A percentile compares a stretch with the other conserved stretches of the same genome.
Evolutionary conservation across 306 rosid genomes (phyloP).

Genomic region (Hylodesmum podocarpum): DNA sequence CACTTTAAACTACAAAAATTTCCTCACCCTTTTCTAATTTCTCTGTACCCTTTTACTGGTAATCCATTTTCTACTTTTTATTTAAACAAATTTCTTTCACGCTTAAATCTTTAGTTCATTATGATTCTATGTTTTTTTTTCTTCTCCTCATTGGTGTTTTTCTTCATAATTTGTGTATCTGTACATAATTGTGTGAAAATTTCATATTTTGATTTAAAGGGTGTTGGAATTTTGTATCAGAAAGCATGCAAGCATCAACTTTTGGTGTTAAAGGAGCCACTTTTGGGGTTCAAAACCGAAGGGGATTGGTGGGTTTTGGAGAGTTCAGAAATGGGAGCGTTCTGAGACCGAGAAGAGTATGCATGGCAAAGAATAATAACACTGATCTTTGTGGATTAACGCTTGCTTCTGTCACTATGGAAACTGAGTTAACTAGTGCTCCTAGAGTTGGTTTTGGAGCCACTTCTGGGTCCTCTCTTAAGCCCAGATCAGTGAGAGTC

Average conservation of each 20-base stretch:
- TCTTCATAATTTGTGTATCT: background rate
- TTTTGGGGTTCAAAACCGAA: constrained; percentile 54
- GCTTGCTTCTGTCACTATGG: constrained; percentile 48
- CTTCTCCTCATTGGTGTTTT: background rate
- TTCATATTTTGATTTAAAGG: constrained; percentile 33
- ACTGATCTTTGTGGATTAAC: constrained; percentile 42
- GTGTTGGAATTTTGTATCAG: constrained; percentile 32
- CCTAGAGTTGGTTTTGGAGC: constrained; percentile 44
- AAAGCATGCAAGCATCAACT: constrained; percentile 71
- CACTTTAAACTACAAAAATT: background rate
- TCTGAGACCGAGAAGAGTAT: constrained; percentile 36
- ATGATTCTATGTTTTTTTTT: background rate
- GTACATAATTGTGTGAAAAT: background rate
- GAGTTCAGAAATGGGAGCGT: constrained; percentile 42
- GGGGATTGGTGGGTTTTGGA: constrained; percentile 38
- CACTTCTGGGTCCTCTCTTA: constrained; percentile 49
- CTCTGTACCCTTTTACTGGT: background rate
- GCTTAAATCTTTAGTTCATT: background rate
- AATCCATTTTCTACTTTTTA: background rate
- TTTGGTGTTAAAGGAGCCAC: constrained; percentile 43
- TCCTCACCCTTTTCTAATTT: constrained; percentile 16
- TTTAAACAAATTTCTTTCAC: background rate
- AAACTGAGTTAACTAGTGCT: constrained; percentile 41
- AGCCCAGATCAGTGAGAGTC: constrained; percentile 66
- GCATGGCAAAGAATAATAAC: constrained; percentile 41